Evolutionary conservation across 768 basidiomycete species (phyloP).

Genomic region (Amanita pallidorosea): DNA sequence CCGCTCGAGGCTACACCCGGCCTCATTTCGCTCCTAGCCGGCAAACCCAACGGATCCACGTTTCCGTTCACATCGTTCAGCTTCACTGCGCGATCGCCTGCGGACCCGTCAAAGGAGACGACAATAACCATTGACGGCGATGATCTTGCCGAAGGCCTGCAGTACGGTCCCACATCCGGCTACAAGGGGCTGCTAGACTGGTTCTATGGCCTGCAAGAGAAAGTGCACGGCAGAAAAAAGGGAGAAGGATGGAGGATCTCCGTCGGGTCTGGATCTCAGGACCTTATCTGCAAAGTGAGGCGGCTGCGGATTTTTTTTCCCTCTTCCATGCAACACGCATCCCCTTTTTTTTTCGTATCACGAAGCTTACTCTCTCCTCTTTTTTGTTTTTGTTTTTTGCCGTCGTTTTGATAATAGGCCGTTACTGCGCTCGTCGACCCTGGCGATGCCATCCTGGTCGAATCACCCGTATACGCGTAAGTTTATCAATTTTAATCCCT

Average conservation of each 20-base stretch:
- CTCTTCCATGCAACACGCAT: too few species aligned
- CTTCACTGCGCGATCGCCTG: constrained; percentile 46
- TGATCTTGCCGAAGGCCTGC: constrained; percentile 59
- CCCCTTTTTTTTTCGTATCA: not conserved
- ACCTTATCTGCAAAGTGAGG: constrained; percentile 74
- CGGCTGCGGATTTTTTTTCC: too few species aligned
- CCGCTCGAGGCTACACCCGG: constrained; percentile 74
- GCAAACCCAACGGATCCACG: constrained; percentile 83
- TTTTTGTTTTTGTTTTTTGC: not conserved
- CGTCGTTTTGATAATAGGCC: constrained; percentile 35
- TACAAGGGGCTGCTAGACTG: constrained; percentile 53
- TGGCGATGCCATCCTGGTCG: constrained; percentile 75
- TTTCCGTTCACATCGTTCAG: constrained; percentile 85
- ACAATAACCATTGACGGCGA: constrained; percentile 42
- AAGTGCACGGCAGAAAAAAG: constrained; percentile 49
- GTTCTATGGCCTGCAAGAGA: constrained; percentile 62
- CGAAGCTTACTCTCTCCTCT: not conserved
- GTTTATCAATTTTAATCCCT: constrained; percentile 11
- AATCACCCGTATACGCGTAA: constrained; percentile 73
- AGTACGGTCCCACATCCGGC: constrained; percentile 70
- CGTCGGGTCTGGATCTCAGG: constrained; percentile 81
- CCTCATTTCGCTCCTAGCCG: constrained; percentile 74
- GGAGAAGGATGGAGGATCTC: constrained; percentile 67
- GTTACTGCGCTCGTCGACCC: constrained; percentile 61
- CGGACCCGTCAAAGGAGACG: constrained; percentile 30